A percentile compares a stretch with the other conserved stretches of the same genome.
phyloP scores from a whole-genome alignment of 148 eudicot species.

The Suaeda aralocaspica region DNA sequence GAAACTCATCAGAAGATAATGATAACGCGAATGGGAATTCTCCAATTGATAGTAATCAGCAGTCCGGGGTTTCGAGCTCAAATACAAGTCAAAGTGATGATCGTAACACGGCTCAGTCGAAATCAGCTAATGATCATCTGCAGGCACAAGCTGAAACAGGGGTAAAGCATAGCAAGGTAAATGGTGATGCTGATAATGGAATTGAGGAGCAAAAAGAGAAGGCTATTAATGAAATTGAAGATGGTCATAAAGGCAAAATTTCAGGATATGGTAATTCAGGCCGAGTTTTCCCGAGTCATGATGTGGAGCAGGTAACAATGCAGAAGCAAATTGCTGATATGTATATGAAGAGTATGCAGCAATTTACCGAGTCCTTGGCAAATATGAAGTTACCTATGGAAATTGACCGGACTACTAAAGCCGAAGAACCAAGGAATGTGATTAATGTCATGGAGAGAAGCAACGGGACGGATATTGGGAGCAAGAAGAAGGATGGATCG shows the following conservation, averaged over 20 bases:
- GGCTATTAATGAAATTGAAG: slow-evolving; percentile 26
- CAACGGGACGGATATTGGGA: slow-evolving; percentile 35
- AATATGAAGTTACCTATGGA: slow-evolving; percentile 87
- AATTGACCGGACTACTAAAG: slow-evolving; percentile 33
- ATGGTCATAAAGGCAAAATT: neutral
- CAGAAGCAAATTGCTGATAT: slow-evolving; percentile 80
- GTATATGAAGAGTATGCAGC: slow-evolving; percentile 85
- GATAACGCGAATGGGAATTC: slow-evolving; percentile 12
- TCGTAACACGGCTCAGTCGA: slow-evolving; percentile 46
- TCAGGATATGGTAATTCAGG: slow-evolving; percentile 16
- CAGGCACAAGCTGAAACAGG: slow-evolving; percentile 11
- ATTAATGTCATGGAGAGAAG: slow-evolving; percentile 25
- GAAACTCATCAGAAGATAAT: slow-evolving; percentile 39
- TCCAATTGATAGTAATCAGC: slow-evolving; percentile 13
- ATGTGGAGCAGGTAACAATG: slow-evolving; percentile 63
- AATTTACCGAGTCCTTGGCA: slow-evolving; percentile 67
- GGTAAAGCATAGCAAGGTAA: slow-evolving; percentile 25
- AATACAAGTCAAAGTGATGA: slow-evolving; percentile 60
- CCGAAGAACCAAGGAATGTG: slow-evolving; percentile 24
- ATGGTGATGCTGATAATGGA: slow-evolving; percentile 7
- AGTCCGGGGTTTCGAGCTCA: slow-evolving; percentile 47
- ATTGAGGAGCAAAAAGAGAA: slow-evolving; percentile 18
- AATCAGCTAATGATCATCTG: slow-evolving; percentile 11
- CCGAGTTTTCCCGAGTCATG: slow-evolving; percentile 31
- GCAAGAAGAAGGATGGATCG: slow-evolving; percentile 50